These are phyloP conservation scores for Moricandia moricandioides DNA, from an alignment of 345 rosid genomes.

Conservation along the genomic window DNA sequence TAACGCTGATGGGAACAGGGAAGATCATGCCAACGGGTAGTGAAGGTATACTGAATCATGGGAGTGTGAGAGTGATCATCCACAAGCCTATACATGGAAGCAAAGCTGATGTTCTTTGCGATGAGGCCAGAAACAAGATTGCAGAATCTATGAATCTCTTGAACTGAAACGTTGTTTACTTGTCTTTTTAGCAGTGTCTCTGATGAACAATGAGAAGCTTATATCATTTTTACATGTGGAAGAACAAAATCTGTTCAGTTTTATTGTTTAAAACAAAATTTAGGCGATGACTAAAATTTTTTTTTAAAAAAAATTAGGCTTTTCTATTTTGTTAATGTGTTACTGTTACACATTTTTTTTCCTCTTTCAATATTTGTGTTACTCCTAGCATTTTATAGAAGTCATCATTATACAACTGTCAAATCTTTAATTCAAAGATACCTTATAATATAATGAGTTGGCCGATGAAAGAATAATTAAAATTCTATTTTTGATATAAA, in stretches of 20 bases:
- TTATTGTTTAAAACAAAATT: not conserved
- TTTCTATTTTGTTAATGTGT: not conserved
- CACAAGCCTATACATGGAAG: slow-evolving; percentile 72
- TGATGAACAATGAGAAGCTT: slow-evolving; percentile 1
- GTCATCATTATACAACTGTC: not conserved
- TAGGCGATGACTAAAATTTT: too few relatives aligned
- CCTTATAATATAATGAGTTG: not conserved
- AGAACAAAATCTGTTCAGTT: not conserved
- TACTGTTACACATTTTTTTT: not conserved
- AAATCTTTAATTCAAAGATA: not conserved
- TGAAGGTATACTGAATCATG: slow-evolving; percentile 67
- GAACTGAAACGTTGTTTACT: slow-evolving; percentile 18
- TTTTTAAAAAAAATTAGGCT: not conserved
- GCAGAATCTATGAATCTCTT: slow-evolving; percentile 42
- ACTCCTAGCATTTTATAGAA: not conserved
- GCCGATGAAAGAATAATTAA: not conserved
- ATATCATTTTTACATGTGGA: slow-evolving; percentile 11
- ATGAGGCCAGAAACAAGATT: slow-evolving; percentile 62
- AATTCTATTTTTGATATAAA: not conserved
- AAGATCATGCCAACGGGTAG: slow-evolving; percentile 85
- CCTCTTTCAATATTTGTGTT: not conserved
- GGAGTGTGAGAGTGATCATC: slow-evolving; percentile 64
- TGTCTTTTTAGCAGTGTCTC: not conserved
- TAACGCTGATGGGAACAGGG: slow-evolving; percentile 89
- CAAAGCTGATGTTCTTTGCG: slow-evolving; percentile 57